Evolutionary conservation across 78 protist genomes (phyloP), one percentile per base, ranked within the genome.

Genomic region (Chrysochromulina parva): DNA sequence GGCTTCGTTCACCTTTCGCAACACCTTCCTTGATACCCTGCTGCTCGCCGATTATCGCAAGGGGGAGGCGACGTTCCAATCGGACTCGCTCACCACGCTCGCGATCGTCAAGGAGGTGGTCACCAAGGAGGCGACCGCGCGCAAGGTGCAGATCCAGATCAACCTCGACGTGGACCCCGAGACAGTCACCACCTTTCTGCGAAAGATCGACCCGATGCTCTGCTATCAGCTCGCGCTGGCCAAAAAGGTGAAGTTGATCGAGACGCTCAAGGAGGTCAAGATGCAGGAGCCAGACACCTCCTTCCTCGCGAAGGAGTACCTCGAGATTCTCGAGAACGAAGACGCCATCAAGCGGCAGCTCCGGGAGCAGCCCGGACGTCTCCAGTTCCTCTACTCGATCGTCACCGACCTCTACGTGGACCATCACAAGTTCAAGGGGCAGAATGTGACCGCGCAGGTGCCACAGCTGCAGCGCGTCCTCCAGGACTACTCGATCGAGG

Each of bases 101-200:
- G 17, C 91, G n/a, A 90, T 88, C 48, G 65, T 92, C 62, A 74
- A 92, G 82, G 94, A 92, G 76, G n/a, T 90, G 62, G 24, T 92
- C 26, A 7, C 67, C 60, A 7, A 19, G 69, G 80, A 58, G 80
- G 94, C 94, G 28, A 92, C 94, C 10, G 62, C 62, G 74, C 58
- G 66, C 52, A 92, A 92, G 88, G 14, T 78, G 28, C 58, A 26
- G 24, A 76, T 91, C 16, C 38, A 67, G 38, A 16, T 26, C 16
- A 0, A 5, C 20, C 3, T 26, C 38, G 90, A 91, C 38, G 69
- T 14, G 54, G 16, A 65, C 17, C 60, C 50, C n/a, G 90, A 65
- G 66, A 17, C 85, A 6, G 13, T 91, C 80, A 0, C 28, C 5
- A 0, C 6, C 28, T 2, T 90, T 26, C 57, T 92, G 20, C 11